These are phyloP conservation scores for Xylaria sp. DNA, from an alignment of 2,329 filamentous ascomycete species.

Conservation along the genomic window DNA sequence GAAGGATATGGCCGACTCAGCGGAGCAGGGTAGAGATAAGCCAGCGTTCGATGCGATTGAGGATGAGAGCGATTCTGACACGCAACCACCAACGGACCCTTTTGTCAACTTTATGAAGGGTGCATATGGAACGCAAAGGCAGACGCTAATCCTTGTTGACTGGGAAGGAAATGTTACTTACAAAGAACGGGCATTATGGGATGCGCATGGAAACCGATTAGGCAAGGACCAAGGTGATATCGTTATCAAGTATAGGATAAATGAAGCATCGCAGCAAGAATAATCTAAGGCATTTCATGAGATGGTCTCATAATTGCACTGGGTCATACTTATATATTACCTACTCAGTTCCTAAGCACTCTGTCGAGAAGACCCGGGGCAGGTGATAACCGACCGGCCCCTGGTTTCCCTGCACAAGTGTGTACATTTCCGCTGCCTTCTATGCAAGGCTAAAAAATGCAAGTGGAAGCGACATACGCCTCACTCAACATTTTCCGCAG, in stretches of 20 bases:
- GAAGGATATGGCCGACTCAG: constrained; percentile 51
- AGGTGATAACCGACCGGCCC: background rate
- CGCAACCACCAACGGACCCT: constrained; percentile 47
- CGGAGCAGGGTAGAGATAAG: constrained; percentile 45
- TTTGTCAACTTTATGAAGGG: constrained; percentile 58
- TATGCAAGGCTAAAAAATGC: too few species aligned
- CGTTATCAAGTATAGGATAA: constrained; percentile 61
- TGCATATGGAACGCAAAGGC: constrained; percentile 68
- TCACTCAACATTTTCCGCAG: too few species aligned
- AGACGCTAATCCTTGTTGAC: constrained; percentile 66
- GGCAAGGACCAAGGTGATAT: constrained; percentile 60
- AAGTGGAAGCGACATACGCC: too few species aligned
- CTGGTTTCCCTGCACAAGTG: background rate
- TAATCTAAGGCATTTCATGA: background rate
- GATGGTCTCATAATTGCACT: background rate
- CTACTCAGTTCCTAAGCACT: background rate
- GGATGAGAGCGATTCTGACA: constrained; percentile 45
- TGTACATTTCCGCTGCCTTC: background rate
- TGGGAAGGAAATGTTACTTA: constrained; percentile 67
- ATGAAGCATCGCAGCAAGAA: constrained; percentile 41
- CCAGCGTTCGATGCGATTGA: constrained; percentile 47
- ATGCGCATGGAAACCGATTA: constrained; percentile 60
- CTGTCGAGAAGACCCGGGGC: background rate
- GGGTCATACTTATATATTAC: too few species aligned
- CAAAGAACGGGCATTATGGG: constrained; percentile 65